Percentiles rank a stretch among this genome's conserved stretches.
Evolutionary conservation across 768 basidiomycete genomes (phyloP).

Genomic region (Artomyces pyxidatus): DNA sequence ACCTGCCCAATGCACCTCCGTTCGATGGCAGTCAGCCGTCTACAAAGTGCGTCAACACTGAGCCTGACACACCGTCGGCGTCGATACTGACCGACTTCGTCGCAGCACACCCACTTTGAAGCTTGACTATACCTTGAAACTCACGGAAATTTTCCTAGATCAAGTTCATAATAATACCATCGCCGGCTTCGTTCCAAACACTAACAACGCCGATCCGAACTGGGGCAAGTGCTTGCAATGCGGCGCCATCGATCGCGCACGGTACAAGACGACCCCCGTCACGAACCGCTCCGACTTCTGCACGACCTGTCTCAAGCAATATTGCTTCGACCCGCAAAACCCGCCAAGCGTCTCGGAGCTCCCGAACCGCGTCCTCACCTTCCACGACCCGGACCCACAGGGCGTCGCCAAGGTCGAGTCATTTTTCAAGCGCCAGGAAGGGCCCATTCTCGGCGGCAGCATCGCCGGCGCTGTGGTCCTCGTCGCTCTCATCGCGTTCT

Average conservation of each 20-base stretch:
- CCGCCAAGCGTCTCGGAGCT: slow-evolving; percentile 19
- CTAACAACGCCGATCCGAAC: slow-evolving; percentile 44
- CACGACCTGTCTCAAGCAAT: slow-evolving; percentile 21
- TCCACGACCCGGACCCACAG: slow-evolving; percentile 48
- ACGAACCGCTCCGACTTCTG: slow-evolving; percentile 20
- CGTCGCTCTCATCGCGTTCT: slow-evolving; percentile 28
- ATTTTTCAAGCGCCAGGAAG: slow-evolving; percentile 40
- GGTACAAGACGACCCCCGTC: slow-evolving; percentile 13
- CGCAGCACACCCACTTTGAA: slow-evolving; percentile 48
- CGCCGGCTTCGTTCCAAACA: slow-evolving; percentile 53
- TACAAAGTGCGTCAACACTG: slow-evolving; percentile 45
- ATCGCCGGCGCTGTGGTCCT: slow-evolving; percentile 35
- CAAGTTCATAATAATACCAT: slow-evolving; percentile 49
- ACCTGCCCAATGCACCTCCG: slow-evolving; percentile 73
- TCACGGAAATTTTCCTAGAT: slow-evolving; percentile 50
- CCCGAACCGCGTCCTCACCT: slow-evolving; percentile 32
- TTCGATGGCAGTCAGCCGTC: slow-evolving; percentile 51
- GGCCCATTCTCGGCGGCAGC: slow-evolving; percentile 39
- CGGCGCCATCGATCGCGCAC: slow-evolving; percentile 41
- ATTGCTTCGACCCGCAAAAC: slow-evolving; percentile 23
- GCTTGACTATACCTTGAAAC: slow-evolving; percentile 48
- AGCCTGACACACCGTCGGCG: background rate
- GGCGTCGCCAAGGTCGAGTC: slow-evolving; percentile 33
- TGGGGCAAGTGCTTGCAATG: slow-evolving; percentile 66
- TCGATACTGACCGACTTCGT: background rate